Evolutionary conservation across 2,329 filamentous ascomycete species (phyloP), one percentile per base, ranked within the genome.

Genomic region (Colletotrichum sp.): DNA sequence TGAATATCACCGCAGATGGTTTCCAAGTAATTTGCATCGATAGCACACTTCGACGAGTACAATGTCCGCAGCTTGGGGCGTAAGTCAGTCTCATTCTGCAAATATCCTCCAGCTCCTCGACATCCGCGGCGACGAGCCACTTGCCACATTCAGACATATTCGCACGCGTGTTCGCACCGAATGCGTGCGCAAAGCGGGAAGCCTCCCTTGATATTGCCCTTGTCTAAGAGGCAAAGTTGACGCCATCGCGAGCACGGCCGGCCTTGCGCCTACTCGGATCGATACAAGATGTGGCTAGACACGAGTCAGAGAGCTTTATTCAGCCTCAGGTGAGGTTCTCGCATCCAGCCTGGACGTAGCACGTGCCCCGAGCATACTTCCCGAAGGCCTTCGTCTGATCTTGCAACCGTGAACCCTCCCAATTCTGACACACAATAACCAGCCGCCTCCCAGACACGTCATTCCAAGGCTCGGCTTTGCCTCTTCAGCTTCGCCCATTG

Each of bases 361-460:
- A n/a, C 59, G 28, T 64, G 69, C 69, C 39, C 6, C 18, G 24
- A 63, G 59, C 16, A 44, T 26, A 62, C 68, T 30, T 75, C 16
- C 28, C 28, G 34, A 67, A 62, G 57, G 64, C 44, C 44, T 69
- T 32, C 70, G 34, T 73, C 70, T 21, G 57, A 76, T 68, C 24
- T 73, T 59, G 55, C 39, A 36, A n/a, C 57, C 64, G 44, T 21
- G 64, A 69, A 28, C 64, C 73, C 57, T 69, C 24, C 44, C 32
- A n/a, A 4, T n/a, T 10, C 36, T 60, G 70, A 59, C 59, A 68
- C 69, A 65, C 67, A 55, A 68, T 63, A 24, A 16, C 24, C 36
- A 39, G 66, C 30, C 39, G 60, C 30, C 52, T 13, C 69, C 55
- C n/a, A 65, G 15, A 75, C 62, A 72, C 73, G 70, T 73, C 70